Evolutionary conservation across 345 rosid species (phyloP).

Genomic region (Pseudoturritis turrita): DNA sequence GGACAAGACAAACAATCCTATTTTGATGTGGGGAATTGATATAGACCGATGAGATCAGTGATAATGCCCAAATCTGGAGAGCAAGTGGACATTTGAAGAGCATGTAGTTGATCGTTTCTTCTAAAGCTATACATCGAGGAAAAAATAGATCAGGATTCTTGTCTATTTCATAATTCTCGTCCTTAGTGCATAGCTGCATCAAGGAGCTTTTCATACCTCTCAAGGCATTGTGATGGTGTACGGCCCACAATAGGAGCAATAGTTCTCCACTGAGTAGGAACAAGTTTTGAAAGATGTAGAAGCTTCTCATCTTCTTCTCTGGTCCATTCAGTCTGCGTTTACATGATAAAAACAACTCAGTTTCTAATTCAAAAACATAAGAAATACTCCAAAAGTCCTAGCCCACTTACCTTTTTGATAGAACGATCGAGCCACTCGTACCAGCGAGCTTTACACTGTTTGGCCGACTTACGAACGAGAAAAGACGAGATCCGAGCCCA

Average conservation of each 20-base stretch:
- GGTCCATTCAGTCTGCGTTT: conserved; percentile 93
- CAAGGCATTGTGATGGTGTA: conserved; percentile 98
- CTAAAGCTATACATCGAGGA: too few species aligned
- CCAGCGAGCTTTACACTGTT: conserved; percentile 99
- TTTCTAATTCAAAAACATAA: background rate
- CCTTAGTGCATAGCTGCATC: conserved; percentile 98
- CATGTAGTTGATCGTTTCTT: too few species aligned
- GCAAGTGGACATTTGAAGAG: too few species aligned
- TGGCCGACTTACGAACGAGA: conserved; percentile 96
- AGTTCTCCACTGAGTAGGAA: conserved; percentile 99
- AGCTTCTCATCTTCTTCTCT: conserved; percentile 99
- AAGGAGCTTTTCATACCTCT: conserved; percentile 93
- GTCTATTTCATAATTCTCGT: conserved; percentile 94
- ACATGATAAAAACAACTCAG: conserved; percentile 13
- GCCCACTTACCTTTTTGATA: conserved; percentile 69
- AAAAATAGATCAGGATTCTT: too few species aligned
- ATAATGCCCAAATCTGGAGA: too few species aligned
- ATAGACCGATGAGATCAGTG: too few species aligned
- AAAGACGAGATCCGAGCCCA: conserved; percentile 99
- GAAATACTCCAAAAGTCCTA: background rate
- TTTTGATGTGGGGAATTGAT: too few species aligned
- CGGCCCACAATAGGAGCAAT: conserved; percentile 99
- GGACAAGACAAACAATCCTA: too few species aligned
- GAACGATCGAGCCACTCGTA: conserved; percentile 99
- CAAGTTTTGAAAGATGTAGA: conserved; percentile 96